Percentiles rank a stretch among this genome's conserved stretches.
Conservation (phyloP, 768 basidiomycete species). For the Amyloporia xantha region DNA sequence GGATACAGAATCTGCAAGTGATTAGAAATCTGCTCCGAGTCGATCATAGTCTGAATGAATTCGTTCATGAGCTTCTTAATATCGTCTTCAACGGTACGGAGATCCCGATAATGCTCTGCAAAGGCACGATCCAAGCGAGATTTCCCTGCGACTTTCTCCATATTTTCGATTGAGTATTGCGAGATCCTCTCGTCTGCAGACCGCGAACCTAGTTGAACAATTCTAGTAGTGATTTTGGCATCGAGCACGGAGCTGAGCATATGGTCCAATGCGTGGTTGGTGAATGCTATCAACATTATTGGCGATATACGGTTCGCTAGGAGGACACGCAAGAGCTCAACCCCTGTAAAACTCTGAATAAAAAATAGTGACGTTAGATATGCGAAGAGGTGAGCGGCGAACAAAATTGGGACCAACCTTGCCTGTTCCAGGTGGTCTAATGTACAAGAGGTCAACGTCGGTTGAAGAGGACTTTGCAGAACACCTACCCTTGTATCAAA, state of each 20-base stretch:
- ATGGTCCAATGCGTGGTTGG: slow-evolving; percentile 77
- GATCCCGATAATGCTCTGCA: slow-evolving; percentile 31
- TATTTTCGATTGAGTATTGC: slow-evolving; percentile 50
- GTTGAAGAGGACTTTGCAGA: no score
- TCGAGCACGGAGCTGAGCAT: slow-evolving; percentile 61
- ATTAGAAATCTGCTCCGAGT: slow-evolving; percentile 31
- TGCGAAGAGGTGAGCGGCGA: no score
- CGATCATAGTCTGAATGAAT: slow-evolving; percentile 21
- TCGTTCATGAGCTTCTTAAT: slow-evolving; percentile 41
- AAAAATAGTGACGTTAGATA: slow-evolving; percentile 2
- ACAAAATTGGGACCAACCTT: slow-evolving; percentile 38
- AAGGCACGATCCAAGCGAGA: slow-evolving; percentile 31
- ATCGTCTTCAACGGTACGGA: slow-evolving; percentile 35
- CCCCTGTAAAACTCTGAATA: slow-evolving; percentile 54
- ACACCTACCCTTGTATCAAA: slow-evolving; percentile 63
- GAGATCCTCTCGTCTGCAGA: slow-evolving; percentile 53
- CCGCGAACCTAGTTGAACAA: slow-evolving; percentile 66
- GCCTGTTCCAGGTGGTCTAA: slow-evolving; percentile 72
- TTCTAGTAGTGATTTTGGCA: slow-evolving; percentile 49
- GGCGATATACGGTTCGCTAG: slow-evolving; percentile 44
- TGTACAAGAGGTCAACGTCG: not conserved
- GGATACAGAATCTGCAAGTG: slow-evolving; percentile 41
- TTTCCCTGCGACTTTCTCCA: slow-evolving; percentile 42
- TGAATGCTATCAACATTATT: slow-evolving; percentile 53
- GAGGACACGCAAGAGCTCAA: slow-evolving; percentile 64